A percentile compares a stretch with the other conserved stretches of the same genome.
phyloP scores from a whole-genome alignment of 2,329 filamentous ascomycete species.

The Colletotrichum tofieldiae region DNA sequence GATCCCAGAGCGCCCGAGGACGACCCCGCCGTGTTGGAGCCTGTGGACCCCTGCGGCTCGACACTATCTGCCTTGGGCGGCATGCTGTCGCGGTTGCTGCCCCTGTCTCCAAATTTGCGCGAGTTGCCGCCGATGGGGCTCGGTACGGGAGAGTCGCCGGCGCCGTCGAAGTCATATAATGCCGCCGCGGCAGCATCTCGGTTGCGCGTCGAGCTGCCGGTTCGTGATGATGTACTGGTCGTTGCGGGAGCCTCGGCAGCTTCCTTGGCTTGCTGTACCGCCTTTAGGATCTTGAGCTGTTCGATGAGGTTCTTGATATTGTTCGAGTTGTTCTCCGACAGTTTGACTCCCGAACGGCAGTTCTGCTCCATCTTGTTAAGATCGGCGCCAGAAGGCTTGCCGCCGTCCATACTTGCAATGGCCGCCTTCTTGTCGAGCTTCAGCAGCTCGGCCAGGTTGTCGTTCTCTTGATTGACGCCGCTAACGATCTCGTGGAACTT shows the following conservation, averaged over 20 bases:
- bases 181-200: slow-evolving; percentile 51
- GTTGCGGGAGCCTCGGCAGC: slow-evolving; percentile 50
- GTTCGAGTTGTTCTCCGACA: slow-evolving; percentile 56
- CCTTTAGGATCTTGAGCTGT: slow-evolving; percentile 60
- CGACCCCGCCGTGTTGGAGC: slow-evolving; percentile 53
- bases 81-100: slow-evolving; percentile 66
- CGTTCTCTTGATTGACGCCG: slow-evolving; percentile 60
- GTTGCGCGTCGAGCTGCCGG: slow-evolving; percentile 41
- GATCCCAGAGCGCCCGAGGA: slow-evolving; percentile 43
- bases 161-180: slow-evolving; percentile 62
- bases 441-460: slow-evolving; percentile 58
- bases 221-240: slow-evolving; percentile 38
- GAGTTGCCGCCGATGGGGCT: slow-evolving; percentile 56
- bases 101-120: slow-evolving; percentile 53
- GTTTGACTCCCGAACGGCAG: slow-evolving; percentile 60
- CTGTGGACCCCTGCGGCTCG: slow-evolving; percentile 64
- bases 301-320: slow-evolving; percentile 58
- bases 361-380: slow-evolving; percentile 61
- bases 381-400: slow-evolving; percentile 46
- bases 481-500: slow-evolving; percentile 58
- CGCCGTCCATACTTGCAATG: slow-evolving; percentile 54
- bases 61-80: slow-evolving; percentile 71
- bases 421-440: slow-evolving; percentile 59
- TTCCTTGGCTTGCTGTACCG: slow-evolving; percentile 61
- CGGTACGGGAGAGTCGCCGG: slow-evolving; percentile 62